Evolutionary conservation across 768 basidiomycete species (phyloP), one percentile per base, ranked within the genome.

Genomic region (Omphalotus guepiniiformis): DNA sequence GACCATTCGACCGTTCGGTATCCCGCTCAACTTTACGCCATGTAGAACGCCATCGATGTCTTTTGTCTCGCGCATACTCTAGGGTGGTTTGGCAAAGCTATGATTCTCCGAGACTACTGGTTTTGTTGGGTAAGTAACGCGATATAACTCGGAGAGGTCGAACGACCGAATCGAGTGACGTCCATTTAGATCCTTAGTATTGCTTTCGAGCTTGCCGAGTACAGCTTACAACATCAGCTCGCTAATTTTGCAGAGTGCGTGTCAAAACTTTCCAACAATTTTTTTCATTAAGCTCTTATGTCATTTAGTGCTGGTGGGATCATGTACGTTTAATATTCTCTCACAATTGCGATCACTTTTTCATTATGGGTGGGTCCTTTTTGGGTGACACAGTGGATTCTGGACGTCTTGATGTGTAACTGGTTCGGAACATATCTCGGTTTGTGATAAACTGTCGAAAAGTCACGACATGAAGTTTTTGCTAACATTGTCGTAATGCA

Each of bases 71-170:
- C 90, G 23, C 90, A 93, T 62, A 69, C 88, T 30, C 61, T 93
- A 39, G 90, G 90, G 4, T 93, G 90, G 90, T 93, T 90, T 61
- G 89, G 90, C 35, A 93, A 93, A 64, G 90, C 91, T 3, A 77
- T 93, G 75, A 85, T 93, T 55, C 64, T 93, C 58, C 80, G 91
- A 19, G 91, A 93, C 58, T 93, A 93, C 58, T 93, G 90, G 90
- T 93, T 92, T 59, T 93, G 91, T 58, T 93, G 91, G 89, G 89
- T 90, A 58, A 49, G 71, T 64, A 29, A 21, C 38, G 42, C 49
- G 32, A 35, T 43, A 39, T 51, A 38, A 30, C 42, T 47, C 37
- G 34, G 12, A 27, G 47, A 28, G 27, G 34, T 21, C 22, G 30
- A 34, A 21, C 18, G 0, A 22, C 2, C 37, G 21, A 28, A 21